phyloP scores from a whole-genome alignment of 2,329 filamentous ascomycete species.

The Domatiomyces globalis region DNA sequence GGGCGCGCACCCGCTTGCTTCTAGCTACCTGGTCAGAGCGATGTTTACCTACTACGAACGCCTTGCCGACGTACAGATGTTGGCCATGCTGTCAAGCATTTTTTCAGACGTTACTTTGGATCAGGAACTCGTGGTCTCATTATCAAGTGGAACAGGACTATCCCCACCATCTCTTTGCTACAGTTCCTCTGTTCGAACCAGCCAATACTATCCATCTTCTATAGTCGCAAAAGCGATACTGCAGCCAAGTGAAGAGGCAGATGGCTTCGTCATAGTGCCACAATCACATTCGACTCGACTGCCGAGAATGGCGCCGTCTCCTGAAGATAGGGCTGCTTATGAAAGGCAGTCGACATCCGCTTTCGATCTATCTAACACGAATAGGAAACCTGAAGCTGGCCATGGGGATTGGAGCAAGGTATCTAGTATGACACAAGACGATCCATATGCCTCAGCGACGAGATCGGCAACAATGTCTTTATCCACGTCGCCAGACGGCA shows the following conservation, averaged over 20 bases:
- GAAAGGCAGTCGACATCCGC: too few species aligned
- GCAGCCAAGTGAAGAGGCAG: constrained; percentile 1
- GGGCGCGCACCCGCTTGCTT: constrained; percentile 43
- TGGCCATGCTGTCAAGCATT: constrained; percentile 51
- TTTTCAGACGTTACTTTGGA: constrained; percentile 21
- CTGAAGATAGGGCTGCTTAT: background rate
- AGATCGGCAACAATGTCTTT: constrained; percentile 11
- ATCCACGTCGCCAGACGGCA: constrained; percentile 18
- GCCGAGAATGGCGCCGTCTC: background rate
- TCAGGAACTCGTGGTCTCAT: background rate
- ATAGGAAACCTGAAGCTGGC: background rate
- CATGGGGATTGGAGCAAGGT: background rate
- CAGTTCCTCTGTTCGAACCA: background rate
- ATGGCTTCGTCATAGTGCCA: background rate
- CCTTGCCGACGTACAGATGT: constrained; percentile 49
- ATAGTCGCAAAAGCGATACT: constrained; percentile 11
- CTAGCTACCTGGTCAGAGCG: constrained; percentile 41
- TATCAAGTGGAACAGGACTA: background rate
- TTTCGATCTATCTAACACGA: background rate
- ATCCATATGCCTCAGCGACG: background rate
- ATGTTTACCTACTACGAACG: constrained; percentile 47
- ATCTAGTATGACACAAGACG: background rate
- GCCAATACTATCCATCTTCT: constrained; percentile 11
- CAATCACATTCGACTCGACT: background rate
- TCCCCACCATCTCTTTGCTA: background rate